Conservation (phyloP, 2,329 filamentous ascomycete genomes). For the Cercospora sp. region DNA sequence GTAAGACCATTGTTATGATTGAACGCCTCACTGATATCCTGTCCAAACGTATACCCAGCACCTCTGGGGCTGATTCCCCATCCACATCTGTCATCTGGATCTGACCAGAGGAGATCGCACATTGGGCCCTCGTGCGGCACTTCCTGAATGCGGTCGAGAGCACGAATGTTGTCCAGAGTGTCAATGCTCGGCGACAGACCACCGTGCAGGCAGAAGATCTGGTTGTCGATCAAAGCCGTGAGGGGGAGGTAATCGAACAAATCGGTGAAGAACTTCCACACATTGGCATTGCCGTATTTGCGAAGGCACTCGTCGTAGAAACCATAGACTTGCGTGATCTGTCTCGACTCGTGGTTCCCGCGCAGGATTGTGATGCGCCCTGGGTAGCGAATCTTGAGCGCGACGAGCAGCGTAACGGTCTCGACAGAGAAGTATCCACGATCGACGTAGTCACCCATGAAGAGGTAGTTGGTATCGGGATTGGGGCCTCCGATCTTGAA, state of each 20-base stretch:
- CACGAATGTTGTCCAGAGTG: constrained; percentile 91
- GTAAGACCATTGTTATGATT: constrained; percentile 99
- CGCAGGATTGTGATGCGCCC: constrained; percentile 97
- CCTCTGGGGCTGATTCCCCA: constrained; percentile 67
- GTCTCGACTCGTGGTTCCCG: constrained; percentile 97
- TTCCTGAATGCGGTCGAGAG: constrained; percentile 94
- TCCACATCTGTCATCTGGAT: constrained; percentile 86
- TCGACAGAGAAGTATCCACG: constrained; percentile 98
- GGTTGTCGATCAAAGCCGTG: constrained; percentile 96
- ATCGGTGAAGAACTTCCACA: constrained; percentile 99
- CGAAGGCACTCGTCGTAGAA: constrained; percentile 99
- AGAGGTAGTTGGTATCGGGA: constrained; percentile 98
- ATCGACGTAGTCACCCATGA: constrained; percentile 99
- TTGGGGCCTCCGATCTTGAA: constrained; percentile 99
- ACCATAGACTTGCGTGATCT: constrained; percentile 98
- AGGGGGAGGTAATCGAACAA: constrained; percentile 98
- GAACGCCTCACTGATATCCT: constrained; percentile 98
- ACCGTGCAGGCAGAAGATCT: constrained; percentile 98
- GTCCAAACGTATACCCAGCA: constrained; percentile 68
- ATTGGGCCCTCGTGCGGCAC: constrained; percentile 98
- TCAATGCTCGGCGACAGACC: constrained; percentile 95
- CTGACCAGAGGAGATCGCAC: constrained; percentile 97
- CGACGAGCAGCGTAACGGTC: constrained; percentile 93
- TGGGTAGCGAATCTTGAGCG: constrained; percentile 96
- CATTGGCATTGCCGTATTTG: constrained; percentile 98